Evolutionary conservation across 306 rosid species (phyloP).

Genomic region (Amphicarpaea edgeworthii): DNA sequence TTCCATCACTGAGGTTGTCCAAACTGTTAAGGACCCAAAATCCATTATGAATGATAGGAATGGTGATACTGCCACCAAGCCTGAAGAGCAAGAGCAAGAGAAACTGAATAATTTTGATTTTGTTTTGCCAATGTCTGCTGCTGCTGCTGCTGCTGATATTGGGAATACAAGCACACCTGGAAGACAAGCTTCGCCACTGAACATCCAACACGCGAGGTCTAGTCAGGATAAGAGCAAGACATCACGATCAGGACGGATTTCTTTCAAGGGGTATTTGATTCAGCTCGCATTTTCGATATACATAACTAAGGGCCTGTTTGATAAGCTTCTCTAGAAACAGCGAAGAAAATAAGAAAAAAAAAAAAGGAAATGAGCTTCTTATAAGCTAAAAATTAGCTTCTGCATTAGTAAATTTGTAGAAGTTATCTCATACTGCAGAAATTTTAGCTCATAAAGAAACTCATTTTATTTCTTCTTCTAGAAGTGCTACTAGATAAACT

Average conservation of each 20-base stretch:
- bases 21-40: conserved; percentile 73
- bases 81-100: conserved; percentile 65
- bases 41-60: conserved; percentile 51
- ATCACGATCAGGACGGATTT: conserved; percentile 55
- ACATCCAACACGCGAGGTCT: conserved; percentile 49
- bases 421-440: no score
- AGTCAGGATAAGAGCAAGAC: conserved; percentile 50
- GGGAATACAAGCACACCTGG: conserved; percentile 49
- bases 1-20: conserved; percentile 88
- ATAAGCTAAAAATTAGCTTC: no score
- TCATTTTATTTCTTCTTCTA: no score
- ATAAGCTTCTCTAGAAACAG: no score
- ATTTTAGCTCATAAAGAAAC: no score
- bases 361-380: no score
- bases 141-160: conserved; percentile 59
- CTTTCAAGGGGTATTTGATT: conserved; percentile 61
- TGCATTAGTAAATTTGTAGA: no score
- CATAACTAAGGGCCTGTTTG: no score
- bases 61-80: conserved; percentile 51
- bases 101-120: conserved; percentile 56
- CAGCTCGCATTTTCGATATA: conserved; percentile 12
- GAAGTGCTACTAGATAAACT: no score
- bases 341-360: no score
- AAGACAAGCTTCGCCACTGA: conserved; percentile 54
- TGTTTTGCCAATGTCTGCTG: conserved; percentile 66